Evolutionary conservation across 176 grass and related monocot genomes (phyloP).

Genomic region (Hordeum vulgare): DNA sequence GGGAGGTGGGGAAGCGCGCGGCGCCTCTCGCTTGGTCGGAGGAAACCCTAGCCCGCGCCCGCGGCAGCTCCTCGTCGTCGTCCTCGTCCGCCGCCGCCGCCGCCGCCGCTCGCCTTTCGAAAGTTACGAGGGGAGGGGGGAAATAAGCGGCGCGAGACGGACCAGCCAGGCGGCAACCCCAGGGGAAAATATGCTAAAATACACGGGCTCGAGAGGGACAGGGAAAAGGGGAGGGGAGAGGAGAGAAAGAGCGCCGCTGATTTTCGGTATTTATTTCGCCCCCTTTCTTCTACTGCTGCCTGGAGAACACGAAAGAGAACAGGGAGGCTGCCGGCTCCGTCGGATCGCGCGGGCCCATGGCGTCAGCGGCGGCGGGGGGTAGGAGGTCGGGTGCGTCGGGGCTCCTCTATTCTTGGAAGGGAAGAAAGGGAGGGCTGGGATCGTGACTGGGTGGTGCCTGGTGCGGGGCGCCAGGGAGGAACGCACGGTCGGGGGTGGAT

Average conservation of each 20-base stretch:
- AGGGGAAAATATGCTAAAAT: not conserved
- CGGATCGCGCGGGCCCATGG: not conserved
- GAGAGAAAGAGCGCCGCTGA: not conserved
- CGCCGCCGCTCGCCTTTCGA: conserved; percentile 8
- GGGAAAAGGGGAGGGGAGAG: not conserved
- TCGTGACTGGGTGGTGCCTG: not conserved
- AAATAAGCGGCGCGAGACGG: conserved; percentile 38
- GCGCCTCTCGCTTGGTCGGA: not conserved
- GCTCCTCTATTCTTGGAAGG: conserved; percentile 42
- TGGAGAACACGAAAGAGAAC: conserved; percentile 35
- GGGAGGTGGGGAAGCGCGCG: not conserved
- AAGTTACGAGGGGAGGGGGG: not conserved
- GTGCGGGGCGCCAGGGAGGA: not conserved
- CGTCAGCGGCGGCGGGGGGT: not conserved
- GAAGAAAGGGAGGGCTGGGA: conserved; percentile 15
- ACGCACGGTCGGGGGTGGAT: not conserved
- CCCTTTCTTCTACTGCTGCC: not conserved
- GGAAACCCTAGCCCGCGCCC: conserved; percentile 39
- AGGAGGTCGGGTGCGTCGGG: not conserved
- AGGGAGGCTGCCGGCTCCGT: not conserved
- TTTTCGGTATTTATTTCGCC: not conserved
- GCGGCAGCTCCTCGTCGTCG: not conserved
- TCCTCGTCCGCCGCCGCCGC: not conserved
- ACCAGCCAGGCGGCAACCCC: not conserved
- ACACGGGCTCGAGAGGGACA: not conserved